Evolutionary conservation across 2,329 filamentous ascomycete genomes (phyloP), one percentile per base, ranked within the genome.

Genomic region (Monosporascus cannonballus): DNA sequence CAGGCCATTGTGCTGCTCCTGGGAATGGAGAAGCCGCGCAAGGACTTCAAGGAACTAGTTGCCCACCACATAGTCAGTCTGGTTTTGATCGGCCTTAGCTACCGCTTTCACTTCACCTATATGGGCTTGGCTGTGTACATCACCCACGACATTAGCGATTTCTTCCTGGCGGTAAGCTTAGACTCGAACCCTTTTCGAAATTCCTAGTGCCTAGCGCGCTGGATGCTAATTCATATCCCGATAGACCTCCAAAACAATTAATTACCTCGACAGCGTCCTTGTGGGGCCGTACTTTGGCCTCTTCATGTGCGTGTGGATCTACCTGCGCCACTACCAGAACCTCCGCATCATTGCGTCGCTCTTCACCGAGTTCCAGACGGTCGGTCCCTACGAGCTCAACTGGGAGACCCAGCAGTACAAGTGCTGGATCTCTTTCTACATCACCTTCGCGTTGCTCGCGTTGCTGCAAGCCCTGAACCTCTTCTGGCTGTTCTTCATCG

Each of bases 91-190:
- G 86, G 74, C 54, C 75, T 93, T 65, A 94, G 89, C 75, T 97
- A 96, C 74, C 85, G 90, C 56, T 97, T 96, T 77, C 92, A 97
- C 73, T 97, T 96, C 71, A 95, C 91, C 20, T 93, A 96, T 72
- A 95, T 97, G 69, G 92, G 92, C 25, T 74, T 96, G 51, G 89
- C 90, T 20, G 90, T 97, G 36, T 97, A 96, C 71, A 90, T 94
- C 56, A 96, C 92, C 9, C 90, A 96, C 71, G 92, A 97, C 67
- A 89, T 96, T 56, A 91, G 86, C 55, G 92, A 96, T 70, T 96
- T 96, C 74, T 96, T 96, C 81, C 80, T 96, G 45, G 92, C 93
- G 38, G 89, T 92, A 81, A 73, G 86, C 73, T 47, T 20, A 34
- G 30, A 34, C 3, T 34, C 30, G 11, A 34, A 34, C 30, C 9